These are phyloP conservation scores for Cryptococcus hybrid DNA, from an alignment of 1,284 basidiomycete species.

Conservation along the genomic window DNA sequence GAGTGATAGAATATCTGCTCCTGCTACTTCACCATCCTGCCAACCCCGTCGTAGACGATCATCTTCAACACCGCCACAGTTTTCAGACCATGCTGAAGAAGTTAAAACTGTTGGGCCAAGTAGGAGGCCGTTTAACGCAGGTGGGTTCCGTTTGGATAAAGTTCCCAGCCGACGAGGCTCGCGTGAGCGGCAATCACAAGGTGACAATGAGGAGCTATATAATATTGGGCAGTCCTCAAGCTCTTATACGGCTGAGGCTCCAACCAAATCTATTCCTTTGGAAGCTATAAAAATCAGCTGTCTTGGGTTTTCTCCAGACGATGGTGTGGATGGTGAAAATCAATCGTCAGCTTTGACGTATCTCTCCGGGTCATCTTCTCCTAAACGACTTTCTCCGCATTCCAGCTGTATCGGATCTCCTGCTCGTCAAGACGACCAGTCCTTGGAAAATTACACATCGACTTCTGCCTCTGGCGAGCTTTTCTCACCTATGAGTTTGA, in stretches of 20 bases:
- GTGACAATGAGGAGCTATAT: too few species aligned
- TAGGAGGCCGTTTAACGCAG: too few species aligned
- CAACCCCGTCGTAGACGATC: neutral
- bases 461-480: constrained; percentile 24
- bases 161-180: too few species aligned
- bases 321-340: neutral
- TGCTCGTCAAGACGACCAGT: neutral
- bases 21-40: neutral
- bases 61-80: too few species aligned
- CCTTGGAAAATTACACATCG: constrained; percentile 12
- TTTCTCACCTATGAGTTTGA: constrained; percentile 38
- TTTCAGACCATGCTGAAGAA: too few species aligned
- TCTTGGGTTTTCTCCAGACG: neutral
- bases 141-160: too few species aligned
- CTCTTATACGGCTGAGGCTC: too few species aligned
- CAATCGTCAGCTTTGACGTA: neutral
- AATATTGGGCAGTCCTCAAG: too few species aligned
- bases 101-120: too few species aligned
- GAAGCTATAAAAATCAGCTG: neutral
- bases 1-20: neutral
- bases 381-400: constrained; percentile 20
- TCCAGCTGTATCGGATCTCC: neutral
- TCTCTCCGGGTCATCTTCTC: constrained; percentile 3
- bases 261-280: too few species aligned
- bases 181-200: too few species aligned